Base-by-base conservation (phyloP, 1,284 basidiomycete species). In the Cutaneotrichosporon sp. region DNA sequence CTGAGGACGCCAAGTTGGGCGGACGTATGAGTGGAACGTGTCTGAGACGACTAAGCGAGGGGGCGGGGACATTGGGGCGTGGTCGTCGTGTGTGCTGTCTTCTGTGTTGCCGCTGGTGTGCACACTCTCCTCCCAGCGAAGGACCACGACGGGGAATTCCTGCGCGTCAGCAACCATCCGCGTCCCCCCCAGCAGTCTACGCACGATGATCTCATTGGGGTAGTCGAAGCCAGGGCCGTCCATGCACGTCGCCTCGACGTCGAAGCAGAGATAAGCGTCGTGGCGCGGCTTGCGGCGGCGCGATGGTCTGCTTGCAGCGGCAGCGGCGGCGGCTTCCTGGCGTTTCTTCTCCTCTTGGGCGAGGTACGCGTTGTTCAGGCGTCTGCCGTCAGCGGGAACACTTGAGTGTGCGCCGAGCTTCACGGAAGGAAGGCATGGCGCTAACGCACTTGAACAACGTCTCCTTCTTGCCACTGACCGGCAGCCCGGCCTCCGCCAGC, bases 121-220 rank as follows among this genome's bases (percentile, higher is more conserved):
- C 18, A 13, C 20, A 80, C 78, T 9, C 66, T 87, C 82, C 62
- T 77, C 81, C 93, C 93, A 97, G 56, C 81, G 81, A 54, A 97
- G 78, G 4, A 97, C 78, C 55, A 88, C 84, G 12, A 97, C 88
- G 4, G 69, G 68, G 55, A 72, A 67, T 26, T 71, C 66, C 64
- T 67, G 58, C 23, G 35, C 26, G 40, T 59, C 33, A 56, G 51
- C 55, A 7, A 13, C n/a, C 14, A 5, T 22, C 30, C 13, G 13
- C 26, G 36, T 3, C 18, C 7, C n/a, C n/a, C n/a, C n/a, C n/a
- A n/a, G n/a, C n/a, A n/a, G 14, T 10, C 4, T n/a, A 18, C 78
- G 69, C 70, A 88, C 90, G 59, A 96, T 94, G 54, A 96, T 92
- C 77, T 97, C 92, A 72, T 96, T 96, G 0, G 88, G 86, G 73